Base-by-base conservation (phyloP, 345 rosid genomes). In the Sonneratia alba region DNA sequence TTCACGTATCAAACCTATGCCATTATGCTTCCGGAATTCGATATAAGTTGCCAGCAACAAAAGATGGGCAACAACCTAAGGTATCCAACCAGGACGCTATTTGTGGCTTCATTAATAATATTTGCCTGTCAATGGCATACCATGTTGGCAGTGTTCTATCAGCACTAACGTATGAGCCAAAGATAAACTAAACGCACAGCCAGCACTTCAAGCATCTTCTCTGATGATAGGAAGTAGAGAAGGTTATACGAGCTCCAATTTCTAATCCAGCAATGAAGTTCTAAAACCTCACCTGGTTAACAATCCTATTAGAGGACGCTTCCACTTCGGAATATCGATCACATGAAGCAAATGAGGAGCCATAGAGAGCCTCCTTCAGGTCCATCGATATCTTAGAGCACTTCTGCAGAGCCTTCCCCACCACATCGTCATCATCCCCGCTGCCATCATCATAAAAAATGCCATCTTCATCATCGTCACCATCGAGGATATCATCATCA, bases 281-380 rank as follows among this genome's bases (percentile, higher is more conserved):
- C 3, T 13, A 51, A 42, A 42, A 56, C 57, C 34, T 36, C 49
- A 93, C 97, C 98, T 88, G 96, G 38, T 89, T 95, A 55, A 95
- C 96, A 80, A 95, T 90, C 83, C 87, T 82, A 36, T 84, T 89
- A 1, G 97, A 82, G 71, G 97, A 86, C 79, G 91, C 76, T 72
- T 90, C 97, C 22, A 95, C 96, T 83, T 92, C 94, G 2, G 98
- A 79, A 69, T 92, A 95, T 10, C 87, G 85, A 7, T 90, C 93
- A 66, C 92, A 89, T 10, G 88, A 77, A 27, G 89, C 71, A 40
- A 76, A 80, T 11, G 93, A 81, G 34, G 90, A 83, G 67, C 99
- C 98, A 64, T 90, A 95, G 12, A 95, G 83, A 82, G 87, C 97
- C 72, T 79, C 83, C 76, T 88, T 83, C 36, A 95, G 84, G 75